Conservation (phyloP, 495 filamentous ascomycete genomes). For the Penicillium ochrochloron region DNA sequence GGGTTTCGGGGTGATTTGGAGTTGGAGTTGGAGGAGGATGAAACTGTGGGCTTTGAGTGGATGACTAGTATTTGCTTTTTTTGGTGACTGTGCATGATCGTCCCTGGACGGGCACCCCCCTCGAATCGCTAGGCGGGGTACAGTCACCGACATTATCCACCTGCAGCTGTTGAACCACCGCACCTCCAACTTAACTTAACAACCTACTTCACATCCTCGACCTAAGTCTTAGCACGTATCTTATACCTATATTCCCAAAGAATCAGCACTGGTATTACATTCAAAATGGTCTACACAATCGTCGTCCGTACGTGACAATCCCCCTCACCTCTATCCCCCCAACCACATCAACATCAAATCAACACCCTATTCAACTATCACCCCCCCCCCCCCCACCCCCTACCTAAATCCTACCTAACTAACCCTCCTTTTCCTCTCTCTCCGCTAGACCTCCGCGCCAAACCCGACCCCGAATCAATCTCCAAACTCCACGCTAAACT, state of each 20-base stretch:
- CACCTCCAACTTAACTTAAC: neutral
- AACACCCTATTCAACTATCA: no score
- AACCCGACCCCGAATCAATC: conserved; percentile 62
- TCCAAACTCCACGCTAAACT: conserved; percentile 67
- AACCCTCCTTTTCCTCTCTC: neutral
- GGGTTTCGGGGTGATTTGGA: neutral
- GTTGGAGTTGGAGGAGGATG: neutral
- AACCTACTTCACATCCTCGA: neutral
- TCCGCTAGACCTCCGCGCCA: conserved; percentile 60
- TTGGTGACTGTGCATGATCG: neutral
- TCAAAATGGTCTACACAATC: conserved; percentile 58
- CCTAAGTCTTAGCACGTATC: neutral
- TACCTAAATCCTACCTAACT: neutral
- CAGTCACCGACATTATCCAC: neutral
- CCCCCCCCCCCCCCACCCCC: neutral
- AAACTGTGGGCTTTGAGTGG: neutral
- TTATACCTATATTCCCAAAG: neutral
- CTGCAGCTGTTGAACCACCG: neutral
- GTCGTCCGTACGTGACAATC: conserved; percentile 51
- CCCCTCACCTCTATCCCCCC: neutral
- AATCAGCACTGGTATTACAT: neutral
- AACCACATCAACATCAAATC: no score
- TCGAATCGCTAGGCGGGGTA: conserved; percentile 11
- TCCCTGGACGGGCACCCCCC: conserved; percentile 12
- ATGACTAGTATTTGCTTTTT: neutral